Conservation (phyloP, 148 eudicot genomes). For the Chenopodium quinoa region DNA sequence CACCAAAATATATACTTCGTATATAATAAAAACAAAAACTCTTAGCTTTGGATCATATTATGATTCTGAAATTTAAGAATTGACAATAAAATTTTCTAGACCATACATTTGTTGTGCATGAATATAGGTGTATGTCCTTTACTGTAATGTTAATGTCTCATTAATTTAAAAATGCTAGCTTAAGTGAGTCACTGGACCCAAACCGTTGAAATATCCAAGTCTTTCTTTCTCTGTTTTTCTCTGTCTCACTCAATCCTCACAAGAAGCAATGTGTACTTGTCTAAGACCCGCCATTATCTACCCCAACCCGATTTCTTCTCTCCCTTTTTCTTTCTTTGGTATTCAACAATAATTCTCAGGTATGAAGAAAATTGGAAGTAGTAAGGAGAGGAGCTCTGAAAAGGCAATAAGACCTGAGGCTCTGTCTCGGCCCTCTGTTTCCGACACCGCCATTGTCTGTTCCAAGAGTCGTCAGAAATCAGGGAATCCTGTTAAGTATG, state of each 20-base stretch:
- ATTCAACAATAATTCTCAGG: conserved; percentile 2
- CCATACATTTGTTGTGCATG: neutral
- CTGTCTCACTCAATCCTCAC: neutral
- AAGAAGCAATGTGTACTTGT: neutral
- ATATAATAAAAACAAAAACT: too few relatives aligned
- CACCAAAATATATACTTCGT: too few relatives aligned
- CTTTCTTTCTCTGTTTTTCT: neutral
- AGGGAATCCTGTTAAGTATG: conserved; percentile 38
- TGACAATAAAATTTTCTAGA: neutral
- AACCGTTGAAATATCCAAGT: conserved; percentile 20
- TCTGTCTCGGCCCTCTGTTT: conserved; percentile 26
- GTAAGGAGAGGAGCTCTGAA: conserved; percentile 28
- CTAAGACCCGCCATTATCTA: conserved; percentile 35
- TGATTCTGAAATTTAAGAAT: neutral
- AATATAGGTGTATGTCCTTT: neutral
- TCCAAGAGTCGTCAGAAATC: conserved; percentile 24
- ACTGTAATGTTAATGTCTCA: neutral
- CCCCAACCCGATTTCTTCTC: neutral
- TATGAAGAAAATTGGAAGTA: conserved; percentile 11
- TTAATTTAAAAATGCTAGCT: neutral
- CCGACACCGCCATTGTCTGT: conserved; percentile 40
- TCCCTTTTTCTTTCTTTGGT: conserved; percentile 1
- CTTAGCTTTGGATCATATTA: too few relatives aligned
- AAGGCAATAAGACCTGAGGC: conserved; percentile 30
- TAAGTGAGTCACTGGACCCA: neutral